These are phyloP conservation scores for Aspergillus aculeatinus DNA, from an alignment of 2,329 filamentous ascomycete species.

Conservation along the genomic window DNA sequence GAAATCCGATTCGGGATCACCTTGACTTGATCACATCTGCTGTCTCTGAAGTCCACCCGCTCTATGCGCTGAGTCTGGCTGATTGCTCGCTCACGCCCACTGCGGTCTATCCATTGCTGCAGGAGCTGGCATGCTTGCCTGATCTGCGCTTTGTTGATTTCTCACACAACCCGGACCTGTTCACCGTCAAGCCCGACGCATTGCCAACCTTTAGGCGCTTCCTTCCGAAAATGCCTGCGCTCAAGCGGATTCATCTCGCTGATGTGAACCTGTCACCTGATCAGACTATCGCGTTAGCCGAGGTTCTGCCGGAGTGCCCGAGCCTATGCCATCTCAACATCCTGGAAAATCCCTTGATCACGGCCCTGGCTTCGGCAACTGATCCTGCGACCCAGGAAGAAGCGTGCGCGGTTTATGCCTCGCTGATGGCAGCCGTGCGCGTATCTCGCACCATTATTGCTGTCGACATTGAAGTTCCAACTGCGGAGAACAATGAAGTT, in stretches of 20 bases:
- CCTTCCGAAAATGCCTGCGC: slow-evolving; percentile 70
- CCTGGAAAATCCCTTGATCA: slow-evolving; percentile 67
- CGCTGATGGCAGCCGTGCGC: slow-evolving; percentile 80
- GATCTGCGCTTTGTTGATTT: slow-evolving; percentile 87
- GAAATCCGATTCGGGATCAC: slow-evolving; percentile 68
- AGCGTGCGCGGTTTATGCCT: slow-evolving; percentile 89
- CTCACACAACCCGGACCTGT: slow-evolving; percentile 82
- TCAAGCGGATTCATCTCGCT: slow-evolving; percentile 83
- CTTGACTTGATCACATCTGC: slow-evolving; percentile 43
- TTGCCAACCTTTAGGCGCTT: slow-evolving; percentile 76
- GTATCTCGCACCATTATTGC: slow-evolving; percentile 82
- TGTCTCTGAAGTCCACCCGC: slow-evolving; percentile 49
- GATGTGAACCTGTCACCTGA: slow-evolving; percentile 82
- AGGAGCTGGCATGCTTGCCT: slow-evolving; percentile 66
- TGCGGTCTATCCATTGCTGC: slow-evolving; percentile 72
- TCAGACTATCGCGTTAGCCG: slow-evolving; percentile 85
- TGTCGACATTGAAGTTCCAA: slow-evolving; percentile 87
- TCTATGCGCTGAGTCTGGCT: slow-evolving; percentile 82
- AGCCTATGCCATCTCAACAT: slow-evolving; percentile 83
- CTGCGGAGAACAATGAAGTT: slow-evolving; percentile 77
- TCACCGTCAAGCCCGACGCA: slow-evolving; percentile 70
- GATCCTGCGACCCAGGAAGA: slow-evolving; percentile 84
- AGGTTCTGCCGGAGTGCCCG: slow-evolving; percentile 81
- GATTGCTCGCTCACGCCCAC: slow-evolving; percentile 77
- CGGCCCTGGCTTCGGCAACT: slow-evolving; percentile 71